Percentiles rank a stretch among this genome's conserved stretches.
These are phyloP conservation scores for Xerocomus amazonicus DNA, from an alignment of 1,284 basidiomycete genomes.

Conservation along the genomic window DNA sequence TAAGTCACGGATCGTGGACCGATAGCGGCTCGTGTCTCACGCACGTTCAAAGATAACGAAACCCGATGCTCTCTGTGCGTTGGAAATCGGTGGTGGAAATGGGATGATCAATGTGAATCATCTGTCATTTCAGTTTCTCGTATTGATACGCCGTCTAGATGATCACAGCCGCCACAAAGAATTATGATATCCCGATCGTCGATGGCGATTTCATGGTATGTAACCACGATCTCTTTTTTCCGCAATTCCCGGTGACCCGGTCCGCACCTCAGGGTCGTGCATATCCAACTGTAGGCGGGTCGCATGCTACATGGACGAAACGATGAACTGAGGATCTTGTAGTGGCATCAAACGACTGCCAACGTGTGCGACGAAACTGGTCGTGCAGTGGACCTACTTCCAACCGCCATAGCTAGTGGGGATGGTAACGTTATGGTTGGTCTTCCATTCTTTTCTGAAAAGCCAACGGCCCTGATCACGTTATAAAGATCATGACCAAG, in stretches of 20 bases:
- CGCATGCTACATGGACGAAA: not conserved
- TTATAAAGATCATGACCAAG: conserved; percentile 34
- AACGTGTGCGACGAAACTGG: conserved; percentile 37
- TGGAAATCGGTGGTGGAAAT: conserved; percentile 58
- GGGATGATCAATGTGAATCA: conserved; percentile 46
- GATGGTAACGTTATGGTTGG: conserved; percentile 38
- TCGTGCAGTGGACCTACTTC: conserved; percentile 31
- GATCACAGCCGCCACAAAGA: conserved; percentile 36
- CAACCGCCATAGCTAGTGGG: conserved; percentile 35
- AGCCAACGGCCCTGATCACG: conserved; percentile 16
- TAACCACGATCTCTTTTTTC: conserved; percentile 1
- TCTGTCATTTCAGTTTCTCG: not conserved
- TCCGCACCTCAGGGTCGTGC: conserved; percentile 33
- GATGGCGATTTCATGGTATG: conserved; percentile 51
- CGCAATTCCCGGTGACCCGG: conserved; percentile 5
- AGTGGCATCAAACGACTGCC: conserved; percentile 38
- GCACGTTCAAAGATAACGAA: conserved; percentile 30
- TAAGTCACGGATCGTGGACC: conserved; percentile 2
- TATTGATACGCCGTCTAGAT: conserved; percentile 25
- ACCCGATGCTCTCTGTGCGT: conserved; percentile 36
- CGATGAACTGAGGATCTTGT: not conserved
- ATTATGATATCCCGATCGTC: conserved; percentile 36
- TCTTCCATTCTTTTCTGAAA: conserved; percentile 1
- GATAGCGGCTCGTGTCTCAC: conserved; percentile 10
- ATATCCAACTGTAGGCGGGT: conserved; percentile 30